A percentile compares a stretch with the other conserved stretches of the same genome.
These are phyloP conservation scores for Euryodendron excelsum DNA, from an alignment of 148 eudicot species.

Conservation along the genomic window DNA sequence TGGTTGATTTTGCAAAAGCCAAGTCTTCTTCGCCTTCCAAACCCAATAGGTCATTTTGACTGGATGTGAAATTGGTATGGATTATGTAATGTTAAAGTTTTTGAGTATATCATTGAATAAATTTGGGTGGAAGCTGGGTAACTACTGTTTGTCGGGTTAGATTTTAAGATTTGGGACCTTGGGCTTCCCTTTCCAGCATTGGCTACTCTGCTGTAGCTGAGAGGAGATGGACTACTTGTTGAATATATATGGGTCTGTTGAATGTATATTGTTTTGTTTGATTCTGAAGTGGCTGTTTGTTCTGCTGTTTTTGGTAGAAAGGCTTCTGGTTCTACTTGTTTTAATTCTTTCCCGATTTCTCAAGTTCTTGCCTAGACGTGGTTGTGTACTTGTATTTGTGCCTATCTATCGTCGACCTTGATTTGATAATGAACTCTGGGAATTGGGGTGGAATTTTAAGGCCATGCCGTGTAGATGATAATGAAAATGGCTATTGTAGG, in stretches of 20 bases:
- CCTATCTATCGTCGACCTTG: too few relatives aligned
- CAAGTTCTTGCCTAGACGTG: too few relatives aligned
- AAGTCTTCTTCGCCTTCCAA: conserved; percentile 51
- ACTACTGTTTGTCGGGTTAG: neutral
- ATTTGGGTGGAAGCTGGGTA: neutral
- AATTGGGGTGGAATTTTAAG: too few relatives aligned
- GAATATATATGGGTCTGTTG: neutral
- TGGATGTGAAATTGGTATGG: neutral
- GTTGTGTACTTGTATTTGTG: too few relatives aligned
- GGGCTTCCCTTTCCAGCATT: neutral
- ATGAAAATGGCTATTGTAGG: too few relatives aligned
- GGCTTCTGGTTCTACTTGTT: neutral
- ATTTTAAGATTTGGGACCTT: neutral
- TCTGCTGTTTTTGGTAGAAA: neutral
- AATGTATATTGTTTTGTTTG: conserved; percentile 2
- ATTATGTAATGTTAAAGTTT: neutral
- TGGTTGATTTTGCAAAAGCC: conserved; percentile 81
- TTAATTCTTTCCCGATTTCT: too few relatives aligned
- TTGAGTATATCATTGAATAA: neutral
- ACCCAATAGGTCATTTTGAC: conserved; percentile 19
- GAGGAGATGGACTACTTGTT: conserved; percentile 3
- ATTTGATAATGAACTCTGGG: too few relatives aligned
- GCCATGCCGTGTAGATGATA: too few relatives aligned
- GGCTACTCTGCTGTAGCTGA: neutral
- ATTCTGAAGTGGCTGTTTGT: neutral